Evolutionary conservation across 2,329 filamentous ascomycete genomes (phyloP).

Genomic region (Epichloe sibirici): DNA sequence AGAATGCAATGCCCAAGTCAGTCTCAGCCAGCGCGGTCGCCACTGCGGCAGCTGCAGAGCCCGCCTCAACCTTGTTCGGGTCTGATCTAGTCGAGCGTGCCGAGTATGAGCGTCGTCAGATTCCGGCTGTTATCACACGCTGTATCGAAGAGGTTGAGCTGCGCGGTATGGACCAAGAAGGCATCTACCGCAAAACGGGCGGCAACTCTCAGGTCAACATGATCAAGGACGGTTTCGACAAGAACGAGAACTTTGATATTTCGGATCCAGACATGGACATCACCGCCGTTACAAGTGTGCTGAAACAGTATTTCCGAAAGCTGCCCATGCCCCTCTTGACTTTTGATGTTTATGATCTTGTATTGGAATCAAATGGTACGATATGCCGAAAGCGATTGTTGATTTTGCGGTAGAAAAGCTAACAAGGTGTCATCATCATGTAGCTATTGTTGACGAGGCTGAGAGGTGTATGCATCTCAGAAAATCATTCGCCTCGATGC

Average conservation of each 20-base stretch:
- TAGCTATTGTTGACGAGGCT: conserved; percentile 51
- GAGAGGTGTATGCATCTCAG: conserved; percentile 62
- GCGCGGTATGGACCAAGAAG: conserved; percentile 92
- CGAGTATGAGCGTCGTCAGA: conserved; percentile 77
- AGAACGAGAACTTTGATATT: conserved; percentile 75
- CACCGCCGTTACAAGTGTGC: conserved; percentile 83
- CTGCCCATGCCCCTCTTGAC: conserved; percentile 82
- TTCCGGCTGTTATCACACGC: conserved; percentile 79
- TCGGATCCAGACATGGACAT: conserved; percentile 91
- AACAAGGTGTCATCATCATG: neutral
- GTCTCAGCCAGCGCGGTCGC: conserved; percentile 29
- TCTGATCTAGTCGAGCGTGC: conserved; percentile 78
- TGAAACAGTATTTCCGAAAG: conserved; percentile 97
- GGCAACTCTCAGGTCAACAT: conserved; percentile 82
- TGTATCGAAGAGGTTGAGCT: conserved; percentile 96
- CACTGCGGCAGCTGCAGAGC: conserved; percentile 34
- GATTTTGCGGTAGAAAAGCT: neutral
- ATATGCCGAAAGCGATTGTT: conserved; percentile 6
- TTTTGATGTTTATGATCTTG: conserved; percentile 79
- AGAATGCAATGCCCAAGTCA: conserved; percentile 39
- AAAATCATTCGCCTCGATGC: conserved; percentile 64
- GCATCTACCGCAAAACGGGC: conserved; percentile 95
- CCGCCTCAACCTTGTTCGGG: conserved; percentile 61
- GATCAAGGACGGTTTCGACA: conserved; percentile 86
- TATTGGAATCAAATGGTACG: conserved; percentile 71